Evolutionary conservation across 805 yeast genomes (phyloP).

Genomic region (Yamadazyma olivae): DNA sequence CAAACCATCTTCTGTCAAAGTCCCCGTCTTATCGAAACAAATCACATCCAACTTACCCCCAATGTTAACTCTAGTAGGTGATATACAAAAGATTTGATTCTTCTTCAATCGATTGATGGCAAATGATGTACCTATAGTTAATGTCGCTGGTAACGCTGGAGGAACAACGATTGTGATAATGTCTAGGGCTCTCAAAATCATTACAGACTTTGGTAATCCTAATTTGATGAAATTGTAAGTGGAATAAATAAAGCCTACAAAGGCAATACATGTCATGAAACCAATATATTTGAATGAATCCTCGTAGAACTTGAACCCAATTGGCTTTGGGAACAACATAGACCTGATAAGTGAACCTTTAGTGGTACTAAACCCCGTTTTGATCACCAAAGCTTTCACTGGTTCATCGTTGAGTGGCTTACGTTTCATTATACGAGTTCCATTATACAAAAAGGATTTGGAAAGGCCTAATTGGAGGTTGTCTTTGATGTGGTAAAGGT

Average conservation of each 20-base stretch:
- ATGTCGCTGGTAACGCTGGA: conserved; percentile 96
- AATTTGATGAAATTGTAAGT: conserved; percentile 77
- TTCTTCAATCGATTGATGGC: conserved; percentile 72
- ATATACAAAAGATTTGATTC: conserved; percentile 75
- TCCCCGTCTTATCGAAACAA: conserved; percentile 97
- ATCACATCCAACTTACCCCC: conserved; percentile 90
- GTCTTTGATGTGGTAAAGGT: conserved; percentile 55
- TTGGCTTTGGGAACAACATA: conserved; percentile 94
- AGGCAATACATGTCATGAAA: conserved; percentile 84
- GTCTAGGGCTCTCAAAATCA: conserved; percentile 87
- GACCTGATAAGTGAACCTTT: conserved; percentile 93
- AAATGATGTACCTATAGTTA: conserved; percentile 94
- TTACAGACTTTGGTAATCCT: conserved; percentile 65
- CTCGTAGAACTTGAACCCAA: conserved; percentile 86
- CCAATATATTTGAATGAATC: conserved; percentile 97
- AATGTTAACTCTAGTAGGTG: conserved; percentile 93
- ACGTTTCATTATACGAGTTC: conserved; percentile 85
- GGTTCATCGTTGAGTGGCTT: conserved; percentile 70
- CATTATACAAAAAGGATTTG: conserved; percentile 76
- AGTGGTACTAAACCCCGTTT: conserved; percentile 93
- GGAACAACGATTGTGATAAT: conserved; percentile 96
- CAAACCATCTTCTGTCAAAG: conserved; percentile 93
- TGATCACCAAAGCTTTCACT: conserved; percentile 81
- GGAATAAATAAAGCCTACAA: conserved; percentile 78
- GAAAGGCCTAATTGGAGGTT: conserved; percentile 66